These are phyloP conservation scores for Globisporangium rhizosaccharum DNA, from an alignment of 352 stramenopile species.

Conservation along the genomic window DNA sequence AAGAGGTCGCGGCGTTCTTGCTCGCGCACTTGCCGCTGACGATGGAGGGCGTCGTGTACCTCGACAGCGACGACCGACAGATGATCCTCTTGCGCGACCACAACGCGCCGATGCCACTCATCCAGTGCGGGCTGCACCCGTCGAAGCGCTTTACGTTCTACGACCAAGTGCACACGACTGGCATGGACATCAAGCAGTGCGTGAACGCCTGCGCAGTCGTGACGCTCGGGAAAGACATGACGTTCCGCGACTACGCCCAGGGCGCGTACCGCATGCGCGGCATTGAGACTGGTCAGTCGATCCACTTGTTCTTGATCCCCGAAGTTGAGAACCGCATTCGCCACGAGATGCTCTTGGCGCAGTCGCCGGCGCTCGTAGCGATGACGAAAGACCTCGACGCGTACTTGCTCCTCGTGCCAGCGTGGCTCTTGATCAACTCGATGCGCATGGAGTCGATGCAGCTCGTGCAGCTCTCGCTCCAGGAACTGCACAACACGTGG, in stretches of 20 bases:
- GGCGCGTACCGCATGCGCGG: constrained; percentile 91
- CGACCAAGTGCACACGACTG: constrained; percentile 92
- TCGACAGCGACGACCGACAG: constrained; percentile 85
- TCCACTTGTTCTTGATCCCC: constrained; percentile 91
- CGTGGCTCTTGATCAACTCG: constrained; percentile 98
- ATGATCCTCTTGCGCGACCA: constrained; percentile 94
- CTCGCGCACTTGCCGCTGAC: constrained; percentile 59
- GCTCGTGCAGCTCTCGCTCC: constrained; percentile 95
- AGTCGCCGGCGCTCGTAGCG: constrained; percentile 18
- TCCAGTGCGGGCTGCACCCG: constrained; percentile 81
- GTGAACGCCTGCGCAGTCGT: constrained; percentile 85
- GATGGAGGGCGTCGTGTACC: constrained; percentile 90
- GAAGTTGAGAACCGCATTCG: constrained; percentile 89
- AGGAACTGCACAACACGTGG: constrained; percentile 98
- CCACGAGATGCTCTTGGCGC: constrained; percentile 58
- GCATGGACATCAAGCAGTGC: constrained; percentile 92
- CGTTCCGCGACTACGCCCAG: constrained; percentile 91
- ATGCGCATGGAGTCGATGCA: constrained; percentile 99
- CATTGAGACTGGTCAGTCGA: constrained; percentile 88
- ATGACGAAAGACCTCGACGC: constrained; percentile 30
- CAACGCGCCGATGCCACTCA: constrained; percentile 91
- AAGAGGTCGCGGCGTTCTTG: constrained; percentile 83
- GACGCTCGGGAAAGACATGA: constrained; percentile 97
- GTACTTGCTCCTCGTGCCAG: constrained; percentile 76
- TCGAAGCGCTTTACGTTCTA: constrained; percentile 92